These are phyloP conservation scores for Trichosporon faecale DNA, from an alignment of 1,284 basidiomycete species.

Conservation along the genomic window DNA sequence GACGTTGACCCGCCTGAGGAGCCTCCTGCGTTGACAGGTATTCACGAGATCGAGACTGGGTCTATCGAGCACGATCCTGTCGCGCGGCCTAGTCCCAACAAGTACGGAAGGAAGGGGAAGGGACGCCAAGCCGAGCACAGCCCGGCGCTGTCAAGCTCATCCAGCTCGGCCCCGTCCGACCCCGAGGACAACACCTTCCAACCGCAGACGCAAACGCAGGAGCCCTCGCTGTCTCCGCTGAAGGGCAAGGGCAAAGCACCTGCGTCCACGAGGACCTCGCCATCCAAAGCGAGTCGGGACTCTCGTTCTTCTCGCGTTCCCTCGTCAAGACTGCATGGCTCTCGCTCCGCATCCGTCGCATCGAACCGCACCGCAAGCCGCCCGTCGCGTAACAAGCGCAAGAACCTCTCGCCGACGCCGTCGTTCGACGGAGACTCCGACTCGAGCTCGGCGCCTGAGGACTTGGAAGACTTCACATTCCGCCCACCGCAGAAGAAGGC, in stretches of 20 bases:
- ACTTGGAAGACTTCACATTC: constrained; percentile 29
- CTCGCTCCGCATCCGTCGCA: neutral
- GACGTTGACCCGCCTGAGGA: neutral
- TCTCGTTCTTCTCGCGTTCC: neutral
- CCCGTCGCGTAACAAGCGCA: constrained; percentile 20
- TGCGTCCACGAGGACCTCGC: neutral
- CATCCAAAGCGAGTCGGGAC: neutral
- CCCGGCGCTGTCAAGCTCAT: neutral
- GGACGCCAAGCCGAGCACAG: neutral
- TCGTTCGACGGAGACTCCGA: constrained; percentile 12
- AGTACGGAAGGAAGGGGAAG: neutral
- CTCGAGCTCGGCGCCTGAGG: constrained; percentile 29
- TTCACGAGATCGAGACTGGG: neutral
- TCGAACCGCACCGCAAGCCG: constrained; percentile 1
- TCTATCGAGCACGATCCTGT: neutral
- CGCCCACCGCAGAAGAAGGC: constrained; percentile 22
- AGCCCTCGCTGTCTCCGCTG: neutral
- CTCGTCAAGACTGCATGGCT: neutral
- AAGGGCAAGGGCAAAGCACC: neutral
- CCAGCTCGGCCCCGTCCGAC: constrained; percentile 24
- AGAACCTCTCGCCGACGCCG: constrained; percentile 15
- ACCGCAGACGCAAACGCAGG: neutral
- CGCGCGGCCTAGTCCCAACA: neutral
- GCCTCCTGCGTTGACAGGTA: neutral
- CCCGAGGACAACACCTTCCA: constrained; percentile 28